phyloP scores from a whole-genome alignment of 2,329 filamentous ascomycete species.

The Tolypocladium ovalisporum region DNA sequence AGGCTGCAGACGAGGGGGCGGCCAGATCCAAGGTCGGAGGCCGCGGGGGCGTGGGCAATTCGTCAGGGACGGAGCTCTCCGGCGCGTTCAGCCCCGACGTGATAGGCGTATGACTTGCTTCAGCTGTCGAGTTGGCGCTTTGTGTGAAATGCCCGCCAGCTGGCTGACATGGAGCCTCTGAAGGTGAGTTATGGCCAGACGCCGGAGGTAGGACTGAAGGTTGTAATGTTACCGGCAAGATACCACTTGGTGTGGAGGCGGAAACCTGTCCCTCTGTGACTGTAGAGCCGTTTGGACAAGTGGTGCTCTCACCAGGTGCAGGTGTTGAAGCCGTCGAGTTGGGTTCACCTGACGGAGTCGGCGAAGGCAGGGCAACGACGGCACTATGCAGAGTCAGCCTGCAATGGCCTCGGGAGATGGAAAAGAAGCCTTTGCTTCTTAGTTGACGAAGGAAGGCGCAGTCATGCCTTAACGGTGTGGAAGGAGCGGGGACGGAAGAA shows the following conservation, averaged over 20 bases:
- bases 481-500: background rate
- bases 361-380: conserved; percentile 43
- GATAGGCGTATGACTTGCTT: background rate
- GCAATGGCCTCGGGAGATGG: background rate
- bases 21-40: background rate
- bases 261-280: background rate
- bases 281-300: background rate
- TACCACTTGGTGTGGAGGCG: background rate
- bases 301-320: background rate
- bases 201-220: background rate
- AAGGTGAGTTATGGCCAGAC: background rate
- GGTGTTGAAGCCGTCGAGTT: conserved; percentile 25
- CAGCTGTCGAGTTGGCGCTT: no score
- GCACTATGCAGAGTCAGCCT: conserved; percentile 1
- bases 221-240: background rate
- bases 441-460: background rate
- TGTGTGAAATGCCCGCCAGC: background rate
- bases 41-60: background rate
- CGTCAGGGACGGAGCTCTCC: background rate
- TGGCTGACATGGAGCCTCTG: background rate
- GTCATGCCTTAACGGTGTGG: background rate
- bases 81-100: background rate
- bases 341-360: conserved; percentile 50
- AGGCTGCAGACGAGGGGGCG: background rate
- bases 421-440: background rate